Percentiles rank a stretch among this genome's conserved stretches.
These are phyloP conservation scores for Blepharisma undulans DNA, from an alignment of 169 alveolate species.

Conservation along the genomic window DNA sequence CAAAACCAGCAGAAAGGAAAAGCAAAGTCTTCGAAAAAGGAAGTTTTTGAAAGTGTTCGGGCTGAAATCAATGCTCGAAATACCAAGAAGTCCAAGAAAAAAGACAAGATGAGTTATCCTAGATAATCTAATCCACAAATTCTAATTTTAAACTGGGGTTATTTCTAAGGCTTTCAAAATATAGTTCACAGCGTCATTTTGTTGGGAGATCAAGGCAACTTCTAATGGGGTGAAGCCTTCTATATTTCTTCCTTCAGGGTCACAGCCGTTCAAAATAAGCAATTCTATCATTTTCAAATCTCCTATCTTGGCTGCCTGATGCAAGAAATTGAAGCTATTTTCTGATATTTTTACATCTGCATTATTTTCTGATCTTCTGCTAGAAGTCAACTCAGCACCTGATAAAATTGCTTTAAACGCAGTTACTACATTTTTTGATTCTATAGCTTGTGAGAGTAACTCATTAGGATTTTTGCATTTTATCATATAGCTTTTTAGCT, in stretches of 20 bases:
- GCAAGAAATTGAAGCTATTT: neutral
- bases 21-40: neutral
- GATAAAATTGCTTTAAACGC: neutral
- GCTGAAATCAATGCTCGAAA: slow-evolving; percentile 3
- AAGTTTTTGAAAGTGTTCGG: slow-evolving; percentile 2
- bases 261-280: neutral
- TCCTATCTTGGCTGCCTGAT: slow-evolving; percentile 13
- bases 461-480: slow-evolving; percentile 16
- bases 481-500: neutral
- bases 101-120: neutral
- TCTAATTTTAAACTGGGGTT: neutral
- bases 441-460: neutral
- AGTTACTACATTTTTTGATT: neutral
- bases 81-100: neutral
- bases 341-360: neutral
- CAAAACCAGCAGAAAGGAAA: neutral
- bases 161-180: neutral
- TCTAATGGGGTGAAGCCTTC: slow-evolving; percentile 39
- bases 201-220: neutral
- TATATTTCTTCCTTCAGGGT: slow-evolving; percentile 21
- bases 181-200: slow-evolving; percentile 14
- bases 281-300: neutral
- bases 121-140: neutral
- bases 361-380: neutral
- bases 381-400: neutral